Conservation (phyloP, 192 early-diverging fungal genomes). For the Coemansia sp. region DNA sequence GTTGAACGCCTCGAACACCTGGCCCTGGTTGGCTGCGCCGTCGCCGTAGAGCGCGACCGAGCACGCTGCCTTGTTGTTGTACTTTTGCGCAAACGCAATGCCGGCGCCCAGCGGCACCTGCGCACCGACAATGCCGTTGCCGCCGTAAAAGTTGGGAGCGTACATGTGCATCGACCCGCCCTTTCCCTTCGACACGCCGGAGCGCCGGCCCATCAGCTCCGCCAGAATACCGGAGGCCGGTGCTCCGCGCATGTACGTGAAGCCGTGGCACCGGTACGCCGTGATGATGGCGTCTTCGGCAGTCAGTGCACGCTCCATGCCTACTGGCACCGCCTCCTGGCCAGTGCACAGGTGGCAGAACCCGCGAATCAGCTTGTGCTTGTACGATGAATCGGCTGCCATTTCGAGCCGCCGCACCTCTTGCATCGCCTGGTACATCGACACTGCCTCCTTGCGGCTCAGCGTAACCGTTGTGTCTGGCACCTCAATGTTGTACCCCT, state of each 20-base stretch:
- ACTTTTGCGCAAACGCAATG: constrained; percentile 93
- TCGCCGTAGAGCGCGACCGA: constrained; percentile 95
- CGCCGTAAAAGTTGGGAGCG: constrained; percentile 91
- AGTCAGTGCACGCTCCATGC: constrained; percentile 89
- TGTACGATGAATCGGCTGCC: constrained; percentile 92
- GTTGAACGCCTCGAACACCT: constrained; percentile 98
- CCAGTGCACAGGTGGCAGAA: constrained; percentile 99
- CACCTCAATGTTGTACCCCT: constrained; percentile 78
- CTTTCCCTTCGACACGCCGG: constrained; percentile 90
- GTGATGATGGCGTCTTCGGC: constrained; percentile 92
- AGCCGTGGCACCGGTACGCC: constrained; percentile 98
- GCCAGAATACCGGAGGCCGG: constrained; percentile 65
- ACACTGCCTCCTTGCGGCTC: constrained; percentile 70
- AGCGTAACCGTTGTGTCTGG: constrained; percentile 64
- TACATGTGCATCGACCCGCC: constrained; percentile 99
- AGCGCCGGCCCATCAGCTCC: constrained; percentile 80
- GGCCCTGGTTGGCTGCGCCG: constrained; percentile 97
- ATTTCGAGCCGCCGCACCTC: constrained; percentile 89
- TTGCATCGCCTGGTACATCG: constrained; percentile 87
- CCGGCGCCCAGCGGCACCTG: constrained; percentile 87
- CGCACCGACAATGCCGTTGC: constrained; percentile 98
- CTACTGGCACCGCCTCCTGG: constrained; percentile 92
- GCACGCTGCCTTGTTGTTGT: constrained; percentile 71
- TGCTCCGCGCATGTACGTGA: constrained; percentile 84
- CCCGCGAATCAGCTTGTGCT: constrained; percentile 93